phyloP scores from a whole-genome alignment of 2,329 filamentous ascomycete genomes.

The Tolypocladium endophyticum region DNA sequence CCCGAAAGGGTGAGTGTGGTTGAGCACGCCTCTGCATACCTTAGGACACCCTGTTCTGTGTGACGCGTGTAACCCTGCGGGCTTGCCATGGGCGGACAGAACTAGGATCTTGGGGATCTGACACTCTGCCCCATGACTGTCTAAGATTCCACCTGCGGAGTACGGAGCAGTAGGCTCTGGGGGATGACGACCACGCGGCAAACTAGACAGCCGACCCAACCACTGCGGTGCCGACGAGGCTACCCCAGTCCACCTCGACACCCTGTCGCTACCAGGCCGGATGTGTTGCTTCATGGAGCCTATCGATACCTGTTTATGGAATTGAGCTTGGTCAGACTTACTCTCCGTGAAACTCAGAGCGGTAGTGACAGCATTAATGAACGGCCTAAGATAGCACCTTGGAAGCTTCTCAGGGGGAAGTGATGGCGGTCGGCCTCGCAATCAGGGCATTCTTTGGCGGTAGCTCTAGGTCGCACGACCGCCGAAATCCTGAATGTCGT shows the following conservation, averaged over 20 bases:
- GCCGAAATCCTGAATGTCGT: background rate
- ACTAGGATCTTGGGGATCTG: slow-evolving; percentile 7
- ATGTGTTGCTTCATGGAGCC: background rate
- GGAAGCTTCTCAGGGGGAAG: background rate
- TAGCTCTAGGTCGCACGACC: background rate
- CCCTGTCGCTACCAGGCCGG: background rate
- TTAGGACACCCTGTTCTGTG: background rate
- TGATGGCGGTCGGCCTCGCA: background rate
- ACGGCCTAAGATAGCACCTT: background rate
- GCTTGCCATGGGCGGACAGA: background rate
- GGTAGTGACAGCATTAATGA: background rate
- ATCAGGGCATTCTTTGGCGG: background rate
- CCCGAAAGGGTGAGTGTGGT: background rate
- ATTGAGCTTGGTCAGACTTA: background rate
- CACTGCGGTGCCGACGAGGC: background rate
- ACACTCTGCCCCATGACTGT: slow-evolving; percentile 7
- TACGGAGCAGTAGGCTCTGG: background rate
- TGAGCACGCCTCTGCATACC: background rate
- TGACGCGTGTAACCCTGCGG: slow-evolving; percentile 1
- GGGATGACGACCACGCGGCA: slow-evolving; percentile 1
- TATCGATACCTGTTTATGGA: background rate
- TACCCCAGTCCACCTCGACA: background rate
- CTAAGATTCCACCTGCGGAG: slow-evolving; percentile 3
- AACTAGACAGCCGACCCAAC: background rate
- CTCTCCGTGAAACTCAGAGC: background rate